A percentile compares a stretch with the other conserved stretches of the same genome.
These are phyloP conservation scores for Dillenia suffruticosa DNA, from an alignment of 164 flowering plant species.

Conservation along the genomic window DNA sequence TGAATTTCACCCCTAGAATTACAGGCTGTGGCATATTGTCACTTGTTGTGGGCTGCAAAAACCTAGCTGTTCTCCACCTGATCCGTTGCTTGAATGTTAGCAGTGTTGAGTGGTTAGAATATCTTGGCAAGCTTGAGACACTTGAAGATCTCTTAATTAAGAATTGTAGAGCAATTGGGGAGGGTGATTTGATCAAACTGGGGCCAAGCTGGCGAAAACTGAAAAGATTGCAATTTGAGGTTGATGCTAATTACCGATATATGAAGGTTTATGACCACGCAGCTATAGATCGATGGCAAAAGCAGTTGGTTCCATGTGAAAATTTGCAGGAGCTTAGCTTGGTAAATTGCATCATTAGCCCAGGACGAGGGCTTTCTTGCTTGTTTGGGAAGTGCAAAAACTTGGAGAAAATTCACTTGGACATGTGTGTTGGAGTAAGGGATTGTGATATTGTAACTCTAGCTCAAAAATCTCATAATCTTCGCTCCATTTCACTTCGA, in stretches of 20 bases:
- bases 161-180: slow-evolving; percentile 82
- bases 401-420: slow-evolving; percentile 69
- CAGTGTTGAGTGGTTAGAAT: slow-evolving; percentile 78
- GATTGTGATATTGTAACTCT: slow-evolving; percentile 61
- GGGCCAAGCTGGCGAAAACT: slow-evolving; percentile 64
- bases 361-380: slow-evolving; percentile 79
- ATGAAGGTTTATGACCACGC: slow-evolving; percentile 64
- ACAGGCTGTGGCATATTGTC: slow-evolving; percentile 74
- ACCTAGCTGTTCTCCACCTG: slow-evolving; percentile 56
- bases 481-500: slow-evolving; percentile 55
- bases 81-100: slow-evolving; percentile 65
- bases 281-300: slow-evolving; percentile 68
- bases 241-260: slow-evolving; percentile 65
- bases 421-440: slow-evolving; percentile 75
- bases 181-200: slow-evolving; percentile 68
- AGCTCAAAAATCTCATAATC: slow-evolving; percentile 52
- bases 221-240: slow-evolving; percentile 67
- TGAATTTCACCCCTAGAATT: slow-evolving; percentile 64
- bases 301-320: slow-evolving; percentile 61
- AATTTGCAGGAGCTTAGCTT: slow-evolving; percentile 63
- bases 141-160: slow-evolving; percentile 63
- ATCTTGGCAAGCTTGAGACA: slow-evolving; percentile 58
- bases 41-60: slow-evolving; percentile 68
- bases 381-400: slow-evolving; percentile 58
- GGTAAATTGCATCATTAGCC: slow-evolving; percentile 67